Conservation (phyloP, 306 rosid species). For the Rubus parviflorus region DNA sequence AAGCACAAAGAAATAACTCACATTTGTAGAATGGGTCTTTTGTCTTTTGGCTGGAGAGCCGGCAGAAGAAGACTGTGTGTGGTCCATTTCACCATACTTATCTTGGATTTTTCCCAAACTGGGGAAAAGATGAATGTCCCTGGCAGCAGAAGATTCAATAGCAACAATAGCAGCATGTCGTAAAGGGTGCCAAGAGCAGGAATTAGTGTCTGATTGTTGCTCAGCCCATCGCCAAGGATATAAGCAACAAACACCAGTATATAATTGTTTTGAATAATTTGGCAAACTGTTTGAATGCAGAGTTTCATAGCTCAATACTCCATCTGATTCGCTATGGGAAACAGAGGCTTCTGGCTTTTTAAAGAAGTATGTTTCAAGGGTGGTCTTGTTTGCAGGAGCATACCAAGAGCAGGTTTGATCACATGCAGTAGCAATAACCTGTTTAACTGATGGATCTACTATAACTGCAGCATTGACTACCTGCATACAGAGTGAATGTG, state of each 20-base stretch:
- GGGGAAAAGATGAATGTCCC: constrained; percentile 69
- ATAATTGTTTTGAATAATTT: constrained; percentile 14
- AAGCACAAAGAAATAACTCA: constrained; percentile 34
- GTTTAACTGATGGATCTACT: constrained; percentile 79
- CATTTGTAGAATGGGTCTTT: constrained; percentile 47
- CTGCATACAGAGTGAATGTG: constrained; percentile 32
- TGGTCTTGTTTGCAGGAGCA: constrained; percentile 29
- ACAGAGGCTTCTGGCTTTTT: constrained; percentile 28
- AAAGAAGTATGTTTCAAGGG: constrained; percentile 28
- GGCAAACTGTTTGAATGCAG: constrained; percentile 12
- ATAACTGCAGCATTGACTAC: constrained; percentile 86
- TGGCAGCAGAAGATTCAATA: constrained; percentile 82
- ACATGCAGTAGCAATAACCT: constrained; percentile 61
- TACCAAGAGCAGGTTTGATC: constrained; percentile 58
- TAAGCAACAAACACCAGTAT: constrained; percentile 45
- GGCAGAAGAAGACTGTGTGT: constrained; percentile 26
- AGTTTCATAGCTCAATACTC: constrained; percentile 30
- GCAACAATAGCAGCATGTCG: constrained; percentile 83
- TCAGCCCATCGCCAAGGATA: constrained; percentile 73
- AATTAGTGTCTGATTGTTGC: constrained; percentile 41
- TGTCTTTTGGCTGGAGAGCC: constrained; percentile 65
- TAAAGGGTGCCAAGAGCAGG: constrained; percentile 64
- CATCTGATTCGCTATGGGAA: constrained; percentile 29
- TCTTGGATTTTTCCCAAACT: constrained; percentile 32
- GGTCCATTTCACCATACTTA: constrained; percentile 36